These are phyloP conservation scores for Ophiostoma perfectum DNA, from an alignment of 2,329 filamentous ascomycete species.

Conservation along the genomic window DNA sequence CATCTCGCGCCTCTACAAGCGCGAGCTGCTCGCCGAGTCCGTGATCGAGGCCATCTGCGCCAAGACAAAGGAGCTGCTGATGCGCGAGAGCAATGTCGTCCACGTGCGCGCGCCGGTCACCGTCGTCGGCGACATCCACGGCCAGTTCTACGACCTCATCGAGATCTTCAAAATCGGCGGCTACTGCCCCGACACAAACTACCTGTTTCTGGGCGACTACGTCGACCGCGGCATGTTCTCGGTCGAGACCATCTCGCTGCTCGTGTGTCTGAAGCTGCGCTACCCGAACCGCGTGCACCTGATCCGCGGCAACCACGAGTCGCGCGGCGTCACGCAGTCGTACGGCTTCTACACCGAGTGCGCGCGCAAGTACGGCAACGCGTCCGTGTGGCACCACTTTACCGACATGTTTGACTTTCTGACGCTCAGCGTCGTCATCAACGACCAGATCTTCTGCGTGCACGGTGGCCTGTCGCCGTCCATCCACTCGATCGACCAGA, in stretches of 20 bases:
- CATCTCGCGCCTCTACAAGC: slow-evolving; percentile 93
- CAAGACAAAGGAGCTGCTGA: slow-evolving; percentile 96
- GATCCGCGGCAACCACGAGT: slow-evolving; percentile 97
- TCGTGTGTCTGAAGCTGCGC: slow-evolving; percentile 93
- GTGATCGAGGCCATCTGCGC: slow-evolving; percentile 99
- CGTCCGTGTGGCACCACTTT: slow-evolving; percentile 99
- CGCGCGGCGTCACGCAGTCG: slow-evolving; percentile 92
- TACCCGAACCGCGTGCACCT: slow-evolving; percentile 94
- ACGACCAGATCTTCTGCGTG: slow-evolving; percentile 98
- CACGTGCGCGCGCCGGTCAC: slow-evolving; percentile 94
- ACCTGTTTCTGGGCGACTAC: slow-evolving; percentile 95
- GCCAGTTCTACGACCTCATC: slow-evolving; percentile 97
- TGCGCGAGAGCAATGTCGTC: slow-evolving; percentile 99
- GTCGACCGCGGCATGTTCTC: slow-evolving; percentile 98
- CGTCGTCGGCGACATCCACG: slow-evolving; percentile 96
- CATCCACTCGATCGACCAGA: slow-evolving; percentile 98
- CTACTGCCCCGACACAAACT: slow-evolving; percentile 96
- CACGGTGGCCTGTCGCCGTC: slow-evolving; percentile 84
- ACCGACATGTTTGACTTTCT: slow-evolving; percentile 99
- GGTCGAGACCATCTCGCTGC: slow-evolving; percentile 95
- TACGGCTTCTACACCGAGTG: slow-evolving; percentile 99
- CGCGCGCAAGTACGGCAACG: slow-evolving; percentile 94
- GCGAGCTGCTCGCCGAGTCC: slow-evolving; percentile 89
- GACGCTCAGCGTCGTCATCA: slow-evolving; percentile 93
- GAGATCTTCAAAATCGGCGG: slow-evolving; percentile 99